A percentile compares a stretch with the other conserved stretches of the same genome.
Conservation (phyloP, 352 stramenopile species). For the Globisporangium radiosum region DNA sequence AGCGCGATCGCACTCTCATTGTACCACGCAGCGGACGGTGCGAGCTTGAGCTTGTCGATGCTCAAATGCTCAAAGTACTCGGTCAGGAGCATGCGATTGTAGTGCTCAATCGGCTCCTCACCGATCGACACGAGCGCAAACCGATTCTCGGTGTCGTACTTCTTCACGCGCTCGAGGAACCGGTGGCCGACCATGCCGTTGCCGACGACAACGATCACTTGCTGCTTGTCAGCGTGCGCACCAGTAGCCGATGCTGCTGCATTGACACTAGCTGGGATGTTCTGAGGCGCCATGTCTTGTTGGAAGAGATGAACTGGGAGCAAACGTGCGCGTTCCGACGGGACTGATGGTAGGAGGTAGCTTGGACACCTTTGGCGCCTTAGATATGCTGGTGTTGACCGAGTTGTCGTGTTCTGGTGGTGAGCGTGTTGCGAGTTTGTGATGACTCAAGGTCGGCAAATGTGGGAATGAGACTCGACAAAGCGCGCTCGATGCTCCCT, state of each 20-base stretch:
- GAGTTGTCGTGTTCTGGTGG: conserved; percentile 1
- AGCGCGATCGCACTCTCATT: conserved; percentile 73
- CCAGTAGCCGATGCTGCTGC: not conserved
- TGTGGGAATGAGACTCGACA: conserved; percentile 6
- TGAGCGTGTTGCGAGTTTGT: conserved; percentile 6
- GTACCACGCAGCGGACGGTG: conserved; percentile 80
- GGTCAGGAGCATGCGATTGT: conserved; percentile 91
- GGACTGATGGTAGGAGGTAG: not conserved
- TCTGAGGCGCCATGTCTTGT: conserved; percentile 7
- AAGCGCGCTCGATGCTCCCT: too few relatives aligned
- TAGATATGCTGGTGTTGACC: too few relatives aligned
- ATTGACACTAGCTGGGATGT: not conserved
- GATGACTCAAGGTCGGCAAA: conserved; percentile 12
- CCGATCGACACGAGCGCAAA: conserved; percentile 88
- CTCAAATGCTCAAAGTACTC: conserved; percentile 91
- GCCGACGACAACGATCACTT: conserved; percentile 85
- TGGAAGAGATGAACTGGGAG: not conserved
- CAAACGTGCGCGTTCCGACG: too few relatives aligned
- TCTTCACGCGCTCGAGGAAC: conserved; percentile 76
- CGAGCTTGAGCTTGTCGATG: conserved; percentile 82
- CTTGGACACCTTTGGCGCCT: not conserved
- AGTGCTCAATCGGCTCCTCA: conserved; percentile 86
- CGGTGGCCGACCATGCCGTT: conserved; percentile 90
- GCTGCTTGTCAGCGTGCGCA: conserved; percentile 9
- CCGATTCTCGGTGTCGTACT: conserved; percentile 49